Evolutionary conservation across 2,329 filamentous ascomycete species (phyloP).

Genomic region (Ophiostoma tasmaniense): DNA sequence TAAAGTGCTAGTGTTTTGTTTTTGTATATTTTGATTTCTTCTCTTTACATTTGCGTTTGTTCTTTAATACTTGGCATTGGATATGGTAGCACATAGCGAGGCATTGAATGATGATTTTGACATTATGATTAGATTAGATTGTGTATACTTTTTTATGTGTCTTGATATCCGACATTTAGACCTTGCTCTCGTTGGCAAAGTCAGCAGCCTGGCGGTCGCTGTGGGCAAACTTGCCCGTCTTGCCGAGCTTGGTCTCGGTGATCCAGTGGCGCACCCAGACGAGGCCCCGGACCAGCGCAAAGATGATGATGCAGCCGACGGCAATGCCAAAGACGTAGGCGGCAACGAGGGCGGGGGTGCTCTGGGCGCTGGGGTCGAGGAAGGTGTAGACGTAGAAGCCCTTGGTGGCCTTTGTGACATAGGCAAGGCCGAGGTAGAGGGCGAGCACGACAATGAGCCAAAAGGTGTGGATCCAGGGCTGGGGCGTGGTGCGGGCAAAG

Average conservation of each 20-base stretch:
- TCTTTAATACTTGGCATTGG: neutral
- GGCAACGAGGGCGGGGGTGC: slow-evolving; percentile 46
- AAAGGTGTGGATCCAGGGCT: slow-evolving; percentile 56
- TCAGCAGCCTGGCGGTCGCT: slow-evolving; percentile 4
- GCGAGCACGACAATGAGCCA: slow-evolving; percentile 62
- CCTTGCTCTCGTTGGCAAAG: neutral
- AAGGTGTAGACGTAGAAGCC: slow-evolving; percentile 72
- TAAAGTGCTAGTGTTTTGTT: slow-evolving; percentile 55
- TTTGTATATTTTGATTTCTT: neutral
- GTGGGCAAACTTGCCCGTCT: slow-evolving; percentile 31
- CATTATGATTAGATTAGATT: neutral
- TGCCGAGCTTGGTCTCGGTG: slow-evolving; percentile 39
- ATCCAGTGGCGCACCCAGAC: slow-evolving; percentile 44
- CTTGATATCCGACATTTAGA: neutral
- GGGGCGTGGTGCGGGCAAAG: slow-evolving; percentile 55
- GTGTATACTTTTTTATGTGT: neutral
- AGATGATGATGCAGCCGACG: slow-evolving; percentile 44
- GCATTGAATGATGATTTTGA: neutral
- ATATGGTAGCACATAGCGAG: neutral
- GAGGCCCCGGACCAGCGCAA: slow-evolving; percentile 41
- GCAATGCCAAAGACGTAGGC: slow-evolving; percentile 56
- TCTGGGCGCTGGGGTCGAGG: slow-evolving; percentile 52
- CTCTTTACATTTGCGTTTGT: neutral
- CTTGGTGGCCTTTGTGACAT: slow-evolving; percentile 60
- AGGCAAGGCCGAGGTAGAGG: slow-evolving; percentile 65